Evolutionary conservation across 352 stramenopile species (phyloP).

Genomic region (Proteromonas lacertae): DNA sequence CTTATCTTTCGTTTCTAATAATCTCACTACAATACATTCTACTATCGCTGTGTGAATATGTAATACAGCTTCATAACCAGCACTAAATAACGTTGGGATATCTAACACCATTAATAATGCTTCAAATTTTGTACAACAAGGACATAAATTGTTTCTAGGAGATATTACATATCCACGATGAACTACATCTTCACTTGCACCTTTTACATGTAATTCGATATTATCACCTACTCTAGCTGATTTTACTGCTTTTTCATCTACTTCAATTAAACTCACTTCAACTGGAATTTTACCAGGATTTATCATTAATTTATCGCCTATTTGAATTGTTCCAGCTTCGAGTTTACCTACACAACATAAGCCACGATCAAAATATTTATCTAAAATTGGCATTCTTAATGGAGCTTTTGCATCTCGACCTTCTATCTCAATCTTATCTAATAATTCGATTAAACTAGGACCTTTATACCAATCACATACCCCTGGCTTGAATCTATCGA

Average conservation of each 20-base stretch:
- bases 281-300: constrained; percentile 48
- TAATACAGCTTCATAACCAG: constrained; percentile 81
- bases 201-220: constrained; percentile 65
- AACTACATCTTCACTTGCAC: constrained; percentile 29
- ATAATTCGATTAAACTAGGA: constrained; percentile 47
- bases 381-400: constrained; percentile 73
- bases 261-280: constrained; percentile 9
- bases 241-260: constrained; percentile 30
- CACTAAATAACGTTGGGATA: constrained; percentile 67
- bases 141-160: constrained; percentile 15
- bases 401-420: constrained; percentile 47
- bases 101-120: constrained; percentile 72
- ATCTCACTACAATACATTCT: constrained; percentile 55
- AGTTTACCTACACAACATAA: constrained; percentile 90
- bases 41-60: constrained; percentile 83
- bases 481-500: constrained; percentile 31
- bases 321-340: constrained; percentile 56
- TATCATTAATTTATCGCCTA: constrained; percentile 58
- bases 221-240: constrained; percentile 85
- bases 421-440: constrained; percentile 58
- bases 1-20: constrained; percentile 26
- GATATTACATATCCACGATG: constrained; percentile 67
- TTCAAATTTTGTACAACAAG: constrained; percentile 27
- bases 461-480: constrained; percentile 70
- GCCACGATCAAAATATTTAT: constrained; percentile 78